Evolutionary conservation across 1,284 basidiomycete species (phyloP).

Genomic region (Ustilago crameri): DNA sequence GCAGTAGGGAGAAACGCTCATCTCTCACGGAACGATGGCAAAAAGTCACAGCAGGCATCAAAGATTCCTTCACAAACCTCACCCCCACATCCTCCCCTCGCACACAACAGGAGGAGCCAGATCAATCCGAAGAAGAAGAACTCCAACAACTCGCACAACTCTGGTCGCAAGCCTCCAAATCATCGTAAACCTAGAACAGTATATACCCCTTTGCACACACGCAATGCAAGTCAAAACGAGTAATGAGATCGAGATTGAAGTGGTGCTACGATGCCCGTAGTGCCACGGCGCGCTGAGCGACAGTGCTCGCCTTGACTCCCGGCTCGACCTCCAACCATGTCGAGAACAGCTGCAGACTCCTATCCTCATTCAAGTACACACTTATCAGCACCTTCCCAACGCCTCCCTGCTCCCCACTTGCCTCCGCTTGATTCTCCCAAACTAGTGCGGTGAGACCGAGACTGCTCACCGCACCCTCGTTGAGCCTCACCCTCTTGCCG

Average conservation of each 20-base stretch:
- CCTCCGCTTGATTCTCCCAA: slow-evolving; percentile 33
- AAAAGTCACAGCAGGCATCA: slow-evolving; percentile 31
- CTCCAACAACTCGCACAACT: slow-evolving; percentile 20
- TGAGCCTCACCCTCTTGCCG: slow-evolving; percentile 29
- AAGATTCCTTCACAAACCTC: slow-evolving; percentile 16
- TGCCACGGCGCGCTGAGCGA: slow-evolving; percentile 63
- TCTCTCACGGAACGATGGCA: slow-evolving; percentile 19
- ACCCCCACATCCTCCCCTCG: neutral
- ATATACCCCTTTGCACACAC: slow-evolving; percentile 11
- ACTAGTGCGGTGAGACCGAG: slow-evolving; percentile 53
- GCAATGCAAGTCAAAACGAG: too few species aligned
- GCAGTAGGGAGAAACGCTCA: slow-evolving; percentile 17
- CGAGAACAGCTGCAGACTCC: slow-evolving; percentile 88
- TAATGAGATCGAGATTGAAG: too few species aligned
- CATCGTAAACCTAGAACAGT: neutral
- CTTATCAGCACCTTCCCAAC: slow-evolving; percentile 74
- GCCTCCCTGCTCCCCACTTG: neutral
- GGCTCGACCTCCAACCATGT: slow-evolving; percentile 80
- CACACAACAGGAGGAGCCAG: neutral
- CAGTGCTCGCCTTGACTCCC: slow-evolving; percentile 30
- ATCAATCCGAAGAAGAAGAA: slow-evolving; percentile 14
- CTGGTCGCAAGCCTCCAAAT: slow-evolving; percentile 19
- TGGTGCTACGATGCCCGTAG: slow-evolving; percentile 36
- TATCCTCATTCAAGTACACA: slow-evolving; percentile 89
- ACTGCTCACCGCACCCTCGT: slow-evolving; percentile 53